Base-by-base conservation (phyloP, 345 rosid genomes). In the Cardamine chenopodiifolia region DNA sequence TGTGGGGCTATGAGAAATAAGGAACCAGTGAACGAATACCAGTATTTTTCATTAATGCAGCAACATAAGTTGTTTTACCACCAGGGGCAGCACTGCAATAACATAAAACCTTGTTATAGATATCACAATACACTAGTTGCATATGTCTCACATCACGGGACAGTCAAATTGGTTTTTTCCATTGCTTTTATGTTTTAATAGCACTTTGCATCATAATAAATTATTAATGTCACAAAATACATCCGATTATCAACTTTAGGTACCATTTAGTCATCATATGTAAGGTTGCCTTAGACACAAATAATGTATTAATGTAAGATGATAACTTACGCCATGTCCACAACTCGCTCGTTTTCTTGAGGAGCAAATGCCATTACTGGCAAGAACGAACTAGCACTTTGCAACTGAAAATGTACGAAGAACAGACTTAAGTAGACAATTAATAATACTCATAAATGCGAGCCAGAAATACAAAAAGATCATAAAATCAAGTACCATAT, bases 281-380 rank as follows among this genome's bases (percentile, higher is more conserved):
- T 32, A 64, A 15, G 45, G 44, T 45, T 31, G 40, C 42, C 23
- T 44, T 10, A n/a, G 67, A 23, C 49, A 71, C 34, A 34, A 18
- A 59, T 15, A 70, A 11, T 37, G 29, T 37, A 49, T n/a, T 17
- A 25, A 40, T 49, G 52, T 26, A 28, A 34, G 11, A 31, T 23
- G 45, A 66, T 18, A 56, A 84, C 98, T 90, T 85, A 94, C 96
- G 98, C 98, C 96, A 94, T 86, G 71, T 94, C 98, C 55, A 94
- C 85, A 61, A 94, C 64, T 31, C 89, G 84, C 67, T 94, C 98
- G 62, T 84, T 94, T 71, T 94, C 98, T 80, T 84, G 96, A 61
- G 98, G 97, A 61, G 98, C 98, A 80, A 94, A 95, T 73, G 98
- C 97, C 98, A 94, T 94, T 67, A 94, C 95, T 13, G 98, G 95